Conservation (phyloP, 2,329 filamentous ascomycete genomes). For the Akanthomyces dipterigenus region DNA sequence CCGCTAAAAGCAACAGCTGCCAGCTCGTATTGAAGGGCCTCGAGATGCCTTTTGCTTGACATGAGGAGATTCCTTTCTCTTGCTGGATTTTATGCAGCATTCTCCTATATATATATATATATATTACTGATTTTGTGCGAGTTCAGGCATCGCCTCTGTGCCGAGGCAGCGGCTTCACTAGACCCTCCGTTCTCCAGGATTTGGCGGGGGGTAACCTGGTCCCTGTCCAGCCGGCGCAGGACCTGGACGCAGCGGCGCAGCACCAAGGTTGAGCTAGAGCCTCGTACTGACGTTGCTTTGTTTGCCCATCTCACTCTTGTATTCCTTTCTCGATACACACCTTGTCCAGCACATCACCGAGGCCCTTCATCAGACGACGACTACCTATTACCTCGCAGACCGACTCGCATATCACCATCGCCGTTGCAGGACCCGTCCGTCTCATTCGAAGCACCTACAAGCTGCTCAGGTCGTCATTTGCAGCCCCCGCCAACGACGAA, state of each 20-base stretch:
- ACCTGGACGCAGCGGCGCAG: background rate
- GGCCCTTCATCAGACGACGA: background rate
- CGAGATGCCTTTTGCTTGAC: background rate
- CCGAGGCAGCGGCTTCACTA: background rate
- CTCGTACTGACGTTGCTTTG: constrained; percentile 4
- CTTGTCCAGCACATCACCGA: background rate
- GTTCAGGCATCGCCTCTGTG: too few species aligned
- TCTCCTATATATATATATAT: too few species aligned
- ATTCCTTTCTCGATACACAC: background rate
- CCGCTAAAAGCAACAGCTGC: too few species aligned
- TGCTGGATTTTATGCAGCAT: too few species aligned
- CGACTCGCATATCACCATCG: background rate
- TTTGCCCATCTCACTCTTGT: background rate
- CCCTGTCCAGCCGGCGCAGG: background rate
- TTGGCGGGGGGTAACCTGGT: background rate
- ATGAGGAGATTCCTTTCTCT: too few species aligned
- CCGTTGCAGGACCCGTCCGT: background rate
- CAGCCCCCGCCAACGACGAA: background rate
- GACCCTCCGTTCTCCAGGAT: background rate
- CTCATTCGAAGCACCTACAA: background rate
- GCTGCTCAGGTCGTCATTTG: background rate
- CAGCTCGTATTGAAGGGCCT: too few species aligned
- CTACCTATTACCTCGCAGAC: background rate
- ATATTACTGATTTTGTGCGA: too few species aligned
- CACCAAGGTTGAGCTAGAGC: constrained; percentile 2